A percentile compares a stretch with the other conserved stretches of the same genome.
Evolutionary conservation across 2,329 filamentous ascomycete genomes (phyloP).

Genomic region (Herpotrichia juniperi): DNA sequence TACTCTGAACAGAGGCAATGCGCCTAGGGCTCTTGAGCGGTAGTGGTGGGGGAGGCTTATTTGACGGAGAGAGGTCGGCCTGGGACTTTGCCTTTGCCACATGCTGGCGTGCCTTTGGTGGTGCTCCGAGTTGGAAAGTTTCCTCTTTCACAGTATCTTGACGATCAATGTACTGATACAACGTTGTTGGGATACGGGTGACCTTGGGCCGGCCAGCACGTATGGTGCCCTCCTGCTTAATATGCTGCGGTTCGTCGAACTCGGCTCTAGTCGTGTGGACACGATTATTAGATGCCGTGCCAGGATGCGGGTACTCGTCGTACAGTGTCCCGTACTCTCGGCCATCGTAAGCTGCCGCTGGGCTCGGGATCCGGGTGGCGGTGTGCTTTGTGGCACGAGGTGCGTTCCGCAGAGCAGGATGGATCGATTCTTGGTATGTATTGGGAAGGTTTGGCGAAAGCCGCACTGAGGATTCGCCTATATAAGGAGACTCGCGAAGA

Average conservation of each 20-base stretch:
- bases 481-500: not conserved
- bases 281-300: not conserved
- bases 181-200: not conserved
- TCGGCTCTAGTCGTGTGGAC: not conserved
- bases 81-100: not conserved
- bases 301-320: not conserved
- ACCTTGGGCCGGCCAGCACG: not conserved
- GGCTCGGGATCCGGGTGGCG: not conserved
- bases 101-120: not conserved
- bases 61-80: not conserved
- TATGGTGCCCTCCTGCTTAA: not conserved
- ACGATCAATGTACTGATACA: not conserved
- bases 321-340: not conserved
- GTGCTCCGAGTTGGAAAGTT: not conserved
- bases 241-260: not conserved
- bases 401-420: not conserved
- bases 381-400: not conserved
- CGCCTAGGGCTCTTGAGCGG: slow-evolving; percentile 28
- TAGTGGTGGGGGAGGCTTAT: slow-evolving; percentile 6
- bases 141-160: not conserved
- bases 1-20: not conserved
- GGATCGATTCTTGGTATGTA: not conserved
- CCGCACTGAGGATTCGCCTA: no score
- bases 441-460: not conserved
- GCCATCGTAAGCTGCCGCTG: not conserved